Evolutionary conservation across 441 rosid genomes (phyloP).

Genomic region (Manihot esculenta): DNA sequence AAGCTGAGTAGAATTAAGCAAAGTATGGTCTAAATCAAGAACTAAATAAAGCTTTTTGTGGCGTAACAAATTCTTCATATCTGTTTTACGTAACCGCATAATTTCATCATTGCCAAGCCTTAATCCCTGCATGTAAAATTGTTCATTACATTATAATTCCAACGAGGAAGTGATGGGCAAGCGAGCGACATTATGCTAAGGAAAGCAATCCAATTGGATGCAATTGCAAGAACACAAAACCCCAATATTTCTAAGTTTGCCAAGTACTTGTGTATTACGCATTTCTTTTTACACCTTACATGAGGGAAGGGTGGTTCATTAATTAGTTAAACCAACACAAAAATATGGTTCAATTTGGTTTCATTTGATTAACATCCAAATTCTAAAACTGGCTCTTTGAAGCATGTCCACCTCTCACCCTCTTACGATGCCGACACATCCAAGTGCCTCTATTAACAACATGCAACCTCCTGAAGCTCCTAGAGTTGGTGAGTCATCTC

Average conservation of each 20-base stretch:
- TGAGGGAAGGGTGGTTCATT: too few relatives aligned
- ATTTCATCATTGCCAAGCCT: slow-evolving; percentile 74
- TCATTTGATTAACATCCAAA: too few relatives aligned
- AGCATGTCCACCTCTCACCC: too few relatives aligned
- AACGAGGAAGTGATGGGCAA: slow-evolving; percentile 1
- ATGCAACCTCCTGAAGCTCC: too few relatives aligned
- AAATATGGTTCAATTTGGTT: too few relatives aligned
- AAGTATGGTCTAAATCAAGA: slow-evolving; percentile 89
- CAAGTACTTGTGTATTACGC: not conserved
- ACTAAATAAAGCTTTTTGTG: slow-evolving; percentile 68
- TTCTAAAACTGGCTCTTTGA: too few relatives aligned
- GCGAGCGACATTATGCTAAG: not conserved
- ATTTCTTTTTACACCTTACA: too few relatives aligned
- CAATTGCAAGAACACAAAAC: not conserved
- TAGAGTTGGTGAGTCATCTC: too few relatives aligned
- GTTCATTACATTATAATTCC: slow-evolving; percentile 6
- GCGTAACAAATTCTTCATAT: slow-evolving; percentile 52
- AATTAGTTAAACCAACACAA: too few relatives aligned
- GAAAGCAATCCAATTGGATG: not conserved
- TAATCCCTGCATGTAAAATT: slow-evolving; percentile 50
- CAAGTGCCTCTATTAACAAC: too few relatives aligned
- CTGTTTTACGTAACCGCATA: slow-evolving; percentile 55
- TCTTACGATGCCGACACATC: too few relatives aligned
- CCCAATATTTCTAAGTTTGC: not conserved
- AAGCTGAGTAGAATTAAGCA: slow-evolving; percentile 78